Evolutionary conservation across 140 eudicot species (phyloP).

Genomic region (Anethum foeniculum): DNA sequence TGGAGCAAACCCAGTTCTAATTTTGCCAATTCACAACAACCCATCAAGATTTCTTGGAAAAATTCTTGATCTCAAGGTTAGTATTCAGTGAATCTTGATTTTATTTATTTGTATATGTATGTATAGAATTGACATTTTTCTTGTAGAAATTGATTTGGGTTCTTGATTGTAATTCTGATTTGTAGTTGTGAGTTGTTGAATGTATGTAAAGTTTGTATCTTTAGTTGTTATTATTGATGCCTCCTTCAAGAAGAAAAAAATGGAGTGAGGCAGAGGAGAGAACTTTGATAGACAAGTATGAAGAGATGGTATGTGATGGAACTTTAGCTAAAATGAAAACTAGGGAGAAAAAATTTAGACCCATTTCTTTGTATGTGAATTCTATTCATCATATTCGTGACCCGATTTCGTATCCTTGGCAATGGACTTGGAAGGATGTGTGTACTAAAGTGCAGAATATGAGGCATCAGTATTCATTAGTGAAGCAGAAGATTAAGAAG

Average conservation of each 20-base stretch:
- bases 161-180: not conserved
- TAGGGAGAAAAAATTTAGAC: constrained; percentile 79
- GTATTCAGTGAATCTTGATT: not conserved
- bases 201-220: constrained; percentile 17
- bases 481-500: constrained; percentile 81
- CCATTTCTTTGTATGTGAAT: constrained; percentile 67
- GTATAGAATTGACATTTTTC: not conserved
- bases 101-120: not conserved
- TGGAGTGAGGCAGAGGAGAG: constrained; percentile 96
- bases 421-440: constrained; percentile 96
- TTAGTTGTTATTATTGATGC: constrained; percentile 29
- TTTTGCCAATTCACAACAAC: not conserved
- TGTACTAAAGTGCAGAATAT: constrained; percentile 86
- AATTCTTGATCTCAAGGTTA: constrained; percentile 13
- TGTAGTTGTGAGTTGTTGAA: constrained; percentile 12
- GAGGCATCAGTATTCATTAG: constrained; percentile 92
- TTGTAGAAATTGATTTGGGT: not conserved
- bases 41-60: not conserved
- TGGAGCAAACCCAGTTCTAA: not conserved
- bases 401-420: constrained; percentile 75
- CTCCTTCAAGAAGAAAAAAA: constrained; percentile 75
- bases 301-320: constrained; percentile 70
- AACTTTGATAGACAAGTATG: constrained; percentile 74
- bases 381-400: constrained; percentile 60
- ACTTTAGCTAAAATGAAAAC: constrained; percentile 82